Conservation (phyloP, 352 stramenopile genomes). For the Plasmopara halstedii region DNA sequence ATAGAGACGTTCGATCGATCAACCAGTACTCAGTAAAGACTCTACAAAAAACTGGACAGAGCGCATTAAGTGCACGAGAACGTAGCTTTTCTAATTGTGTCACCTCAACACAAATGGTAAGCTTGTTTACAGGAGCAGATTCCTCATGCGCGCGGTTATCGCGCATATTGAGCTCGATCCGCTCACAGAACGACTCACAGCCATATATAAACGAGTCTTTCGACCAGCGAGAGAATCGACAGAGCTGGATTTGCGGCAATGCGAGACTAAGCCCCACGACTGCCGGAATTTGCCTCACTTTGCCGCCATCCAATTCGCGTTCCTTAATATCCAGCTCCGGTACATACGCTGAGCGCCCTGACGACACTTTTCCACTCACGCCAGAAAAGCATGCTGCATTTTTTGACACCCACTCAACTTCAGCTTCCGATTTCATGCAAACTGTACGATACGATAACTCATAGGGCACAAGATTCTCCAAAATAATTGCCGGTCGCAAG, state of each 20-base stretch:
- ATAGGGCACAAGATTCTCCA: conserved; percentile 76
- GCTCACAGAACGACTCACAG: conserved; percentile 46
- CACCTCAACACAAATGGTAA: conserved; percentile 56
- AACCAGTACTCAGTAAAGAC: conserved; percentile 83
- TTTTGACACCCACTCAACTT: conserved; percentile 52
- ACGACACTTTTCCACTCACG: conserved; percentile 41
- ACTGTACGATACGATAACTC: conserved; percentile 64
- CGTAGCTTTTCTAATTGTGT: conserved; percentile 43
- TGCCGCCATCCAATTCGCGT: conserved; percentile 25
- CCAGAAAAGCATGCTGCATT: conserved; percentile 65
- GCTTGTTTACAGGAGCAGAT: conserved; percentile 32
- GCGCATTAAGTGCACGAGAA: conserved; percentile 29
- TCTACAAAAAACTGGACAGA: conserved; percentile 54
- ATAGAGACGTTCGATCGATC: conserved; percentile 71
- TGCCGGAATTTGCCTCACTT: conserved; percentile 39
- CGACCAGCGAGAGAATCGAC: conserved; percentile 46
- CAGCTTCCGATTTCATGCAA: conserved; percentile 66
- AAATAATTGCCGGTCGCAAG: conserved; percentile 51
- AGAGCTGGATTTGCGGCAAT: conserved; percentile 52
- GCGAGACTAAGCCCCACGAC: conserved; percentile 67
- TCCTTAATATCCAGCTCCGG: conserved; percentile 66
- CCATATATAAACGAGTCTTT: conserved; percentile 63
- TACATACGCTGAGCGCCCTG: conserved; percentile 46
- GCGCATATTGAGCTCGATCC: conserved; percentile 59
- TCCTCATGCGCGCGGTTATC: conserved; percentile 20